Percentiles rank a stretch among this genome's conserved stretches.
Evolutionary conservation across 2,329 filamentous ascomycete genomes (phyloP).

Genomic region (Trichoderma polysporum): DNA sequence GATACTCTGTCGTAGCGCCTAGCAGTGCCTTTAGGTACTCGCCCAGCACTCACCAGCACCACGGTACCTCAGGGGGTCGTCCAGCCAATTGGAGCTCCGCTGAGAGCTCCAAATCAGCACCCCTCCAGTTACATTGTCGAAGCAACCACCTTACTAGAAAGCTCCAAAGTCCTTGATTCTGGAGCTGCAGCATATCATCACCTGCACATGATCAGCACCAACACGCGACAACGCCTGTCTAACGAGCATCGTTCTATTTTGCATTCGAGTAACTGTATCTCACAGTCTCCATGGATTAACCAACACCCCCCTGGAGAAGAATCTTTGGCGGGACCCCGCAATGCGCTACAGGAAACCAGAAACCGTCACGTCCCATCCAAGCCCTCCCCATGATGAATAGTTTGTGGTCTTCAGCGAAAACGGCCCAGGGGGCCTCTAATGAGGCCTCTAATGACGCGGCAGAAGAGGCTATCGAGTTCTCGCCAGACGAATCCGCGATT

Average conservation of each 20-base stretch:
- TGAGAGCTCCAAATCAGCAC: slow-evolving; percentile 3
- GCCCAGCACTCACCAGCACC: neutral
- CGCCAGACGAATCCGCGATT: slow-evolving; percentile 35
- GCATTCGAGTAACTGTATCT: neutral
- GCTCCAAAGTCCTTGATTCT: neutral
- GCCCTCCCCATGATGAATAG: slow-evolving; percentile 45
- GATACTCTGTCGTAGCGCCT: neutral
- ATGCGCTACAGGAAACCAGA: slow-evolving; percentile 23
- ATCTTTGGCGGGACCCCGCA: slow-evolving; percentile 18
- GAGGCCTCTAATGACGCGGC: slow-evolving; percentile 45
- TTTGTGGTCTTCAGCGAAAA: slow-evolving; percentile 42
- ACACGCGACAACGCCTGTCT: neutral
- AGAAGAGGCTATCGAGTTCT: slow-evolving; percentile 20
- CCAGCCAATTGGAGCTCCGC: slow-evolving; percentile 4
- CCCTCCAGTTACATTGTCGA: neutral
- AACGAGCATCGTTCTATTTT: neutral
- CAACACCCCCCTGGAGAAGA: neutral
- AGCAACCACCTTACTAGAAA: neutral
- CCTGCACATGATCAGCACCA: slow-evolving; percentile 3
- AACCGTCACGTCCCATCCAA: slow-evolving; percentile 10
- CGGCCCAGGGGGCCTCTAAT: slow-evolving; percentile 36
- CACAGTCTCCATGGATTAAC: slow-evolving; percentile 1
- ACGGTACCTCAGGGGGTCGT: neutral
- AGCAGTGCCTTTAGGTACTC: neutral
- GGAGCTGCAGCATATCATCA: slow-evolving; percentile 10